phyloP scores from a whole-genome alignment of 2,329 filamentous ascomycete species.

The Fusarium chaquense region DNA sequence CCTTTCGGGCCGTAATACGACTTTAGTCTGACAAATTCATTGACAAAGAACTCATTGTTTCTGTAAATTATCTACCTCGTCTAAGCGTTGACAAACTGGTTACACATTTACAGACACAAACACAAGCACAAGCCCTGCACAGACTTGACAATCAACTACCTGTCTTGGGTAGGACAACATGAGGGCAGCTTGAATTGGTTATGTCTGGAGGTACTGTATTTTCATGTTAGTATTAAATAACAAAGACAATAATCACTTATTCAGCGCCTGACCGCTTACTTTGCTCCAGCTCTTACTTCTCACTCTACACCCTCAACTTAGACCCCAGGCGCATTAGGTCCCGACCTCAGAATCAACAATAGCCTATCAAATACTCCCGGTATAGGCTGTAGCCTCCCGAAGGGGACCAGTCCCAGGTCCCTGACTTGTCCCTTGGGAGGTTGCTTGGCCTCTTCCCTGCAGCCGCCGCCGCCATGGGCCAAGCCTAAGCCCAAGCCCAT shows the following conservation, averaged over 20 bases:
- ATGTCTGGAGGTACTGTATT: too few species aligned
- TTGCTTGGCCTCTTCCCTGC: not conserved
- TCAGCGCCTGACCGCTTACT: constrained; percentile 14
- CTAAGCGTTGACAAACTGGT: constrained; percentile 23
- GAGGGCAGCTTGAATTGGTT: not conserved
- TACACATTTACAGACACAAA: constrained; percentile 17
- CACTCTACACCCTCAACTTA: constrained; percentile 17
- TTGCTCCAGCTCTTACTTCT: not conserved
- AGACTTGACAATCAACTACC: constrained; percentile 9
- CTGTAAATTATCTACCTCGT: not conserved
- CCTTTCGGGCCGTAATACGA: not conserved
- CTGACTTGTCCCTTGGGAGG: constrained; percentile 2
- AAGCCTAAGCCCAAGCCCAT: not conserved
- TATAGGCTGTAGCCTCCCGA: constrained; percentile 33
- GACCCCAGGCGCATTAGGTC: constrained; percentile 37
- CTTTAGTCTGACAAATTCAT: not conserved
- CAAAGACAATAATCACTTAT: not conserved
- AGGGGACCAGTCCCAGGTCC: constrained; percentile 21
- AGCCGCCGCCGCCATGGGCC: not conserved
- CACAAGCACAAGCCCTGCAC: constrained; percentile 12
- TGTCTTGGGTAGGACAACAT: not conserved
- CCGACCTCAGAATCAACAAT: constrained; percentile 30
- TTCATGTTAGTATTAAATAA: not conserved
- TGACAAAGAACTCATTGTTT: not conserved
- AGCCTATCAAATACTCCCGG: constrained; percentile 35